Base-by-base conservation (phyloP, 2,329 filamentous ascomycete genomes). In the Bipolaris sorokiniana region DNA sequence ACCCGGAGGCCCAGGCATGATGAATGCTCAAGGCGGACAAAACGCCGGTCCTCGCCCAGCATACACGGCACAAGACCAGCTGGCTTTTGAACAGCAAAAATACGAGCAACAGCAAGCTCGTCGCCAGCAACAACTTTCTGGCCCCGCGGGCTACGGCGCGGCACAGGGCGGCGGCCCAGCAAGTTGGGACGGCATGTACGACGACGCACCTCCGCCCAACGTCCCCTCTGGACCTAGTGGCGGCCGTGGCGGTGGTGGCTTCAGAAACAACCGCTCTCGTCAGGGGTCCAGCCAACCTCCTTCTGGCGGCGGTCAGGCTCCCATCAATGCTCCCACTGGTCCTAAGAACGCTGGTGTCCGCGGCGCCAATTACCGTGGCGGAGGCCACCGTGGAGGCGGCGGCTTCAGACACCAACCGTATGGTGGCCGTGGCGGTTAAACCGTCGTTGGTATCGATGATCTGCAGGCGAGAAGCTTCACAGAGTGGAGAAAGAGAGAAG, bases 101-200 rank as follows among this genome's bases (percentile, higher is more conserved):
- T 91, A 91, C 74, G 88, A 90, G 68, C 86, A 88, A 61, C 89
- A 88, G 72, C 82, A 88, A 73, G 81, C 81, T 62, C 83, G 83
- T 60, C 85, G 83, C 75, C 77, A 81, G 73, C 76, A 78, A 58
- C 76, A 80, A 60, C 66, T 64, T 33, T 72, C 69, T 51, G 77
- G 77, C 20, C 66, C 63, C 40, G 72, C 68, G 54, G 77, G 77
- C 23, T 77, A 74, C 75, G 84, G 79, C 47, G 84, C 79, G 36
- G 80, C 81, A 11, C 51, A 54, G 54, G 87, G 86, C 42, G 87
- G 86, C 42, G 87, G 87, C 15, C 89, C 90, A n/a, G 91, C 90
- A 22, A 93, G 89, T 38, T 97, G 93, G 92, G 94, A 98, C 76
- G 94, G 94, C 70, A 97, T 97, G 92, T 98, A 97, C 76, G 94